A percentile compares a stretch with the other conserved stretches of the same genome.
Conservation (phyloP, 768 basidiomycete genomes). For the Trichaptum fuscoviolaceum region DNA sequence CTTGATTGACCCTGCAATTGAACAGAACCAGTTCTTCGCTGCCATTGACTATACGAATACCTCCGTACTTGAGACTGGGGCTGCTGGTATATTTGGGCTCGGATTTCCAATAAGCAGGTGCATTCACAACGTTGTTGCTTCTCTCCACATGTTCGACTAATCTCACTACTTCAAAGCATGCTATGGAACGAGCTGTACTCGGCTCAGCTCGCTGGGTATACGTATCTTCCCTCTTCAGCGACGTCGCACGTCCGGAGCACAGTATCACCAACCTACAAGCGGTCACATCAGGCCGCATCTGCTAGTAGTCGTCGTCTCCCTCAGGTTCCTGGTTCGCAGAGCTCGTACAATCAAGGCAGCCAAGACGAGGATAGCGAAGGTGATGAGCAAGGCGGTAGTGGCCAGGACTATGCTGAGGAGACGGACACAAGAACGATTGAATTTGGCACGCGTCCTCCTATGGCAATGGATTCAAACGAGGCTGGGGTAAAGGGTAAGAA, state of each 20-base stretch:
- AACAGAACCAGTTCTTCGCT: slow-evolving; percentile 54
- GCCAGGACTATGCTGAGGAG: neutral
- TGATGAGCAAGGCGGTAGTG: neutral
- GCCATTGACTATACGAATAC: slow-evolving; percentile 69
- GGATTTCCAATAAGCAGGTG: slow-evolving; percentile 74
- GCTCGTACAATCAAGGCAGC: neutral
- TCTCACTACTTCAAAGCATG: neutral
- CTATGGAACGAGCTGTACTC: neutral
- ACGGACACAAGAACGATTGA: neutral
- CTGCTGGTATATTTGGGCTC: slow-evolving; percentile 67
- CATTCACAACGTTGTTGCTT: slow-evolving; percentile 5
- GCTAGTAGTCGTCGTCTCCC: neutral
- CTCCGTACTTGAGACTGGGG: slow-evolving; percentile 47
- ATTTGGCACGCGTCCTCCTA: too few relatives aligned
- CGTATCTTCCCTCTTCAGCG: neutral
- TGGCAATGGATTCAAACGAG: neutral
- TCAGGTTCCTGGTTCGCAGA: neutral
- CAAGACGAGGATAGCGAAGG: neutral
- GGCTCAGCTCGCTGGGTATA: neutral
- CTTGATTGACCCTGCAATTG: neutral
- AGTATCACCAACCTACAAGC: neutral
- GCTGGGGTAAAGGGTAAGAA: neutral
- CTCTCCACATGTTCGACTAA: neutral
- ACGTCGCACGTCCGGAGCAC: neutral
- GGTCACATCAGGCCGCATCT: neutral